Base-by-base conservation (phyloP, 768 basidiomycete genomes). In the Leccinum uliginosum region DNA sequence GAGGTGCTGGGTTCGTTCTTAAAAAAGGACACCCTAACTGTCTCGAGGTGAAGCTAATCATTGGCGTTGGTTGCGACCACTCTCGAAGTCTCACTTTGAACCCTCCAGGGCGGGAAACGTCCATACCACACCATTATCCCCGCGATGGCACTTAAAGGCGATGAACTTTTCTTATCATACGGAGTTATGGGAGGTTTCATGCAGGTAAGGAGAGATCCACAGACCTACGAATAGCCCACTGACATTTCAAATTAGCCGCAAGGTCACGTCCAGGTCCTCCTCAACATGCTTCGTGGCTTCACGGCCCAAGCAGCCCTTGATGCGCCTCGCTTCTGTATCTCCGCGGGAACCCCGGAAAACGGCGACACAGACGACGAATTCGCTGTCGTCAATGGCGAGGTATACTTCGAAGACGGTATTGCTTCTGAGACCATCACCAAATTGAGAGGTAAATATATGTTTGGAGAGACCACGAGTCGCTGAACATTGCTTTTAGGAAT, bases 61-160 rank as follows among this genome's bases (percentile, higher is more conserved):
- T n/a, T 19, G 15, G 11, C 27, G 15, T 19, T 34, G 12, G 56
- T 19, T 32, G 5, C 27, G 52, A 27, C 40, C 19, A 40, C 3
- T 23, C n/a, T 51, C n/a, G n/a, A 23, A 15, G 24, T 46, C 27
- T 63, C 44, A 57, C 40, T 19, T 15, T 29, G 29, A 29, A 52
- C 19, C n/a, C 11, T 26, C 23, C 51, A 87, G 86, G 86, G 87
- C 17, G 85, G 88, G 4, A 98, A 98, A 74, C 81, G 94, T 9
- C 84, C 86, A 1, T 88, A 96, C 71, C 94, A 97, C 66, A 98
- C 94, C 3, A 97, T 97, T 63, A 96, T 96, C 59, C 95, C 95
- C 12, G 91, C 91, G 3, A 78, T 96, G 73, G 94, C 84, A 1
- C 86, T 86, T 3, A 80, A 82, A 58, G 86, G 82, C 1, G 80